These are phyloP conservation scores for Aureococcus anophagefferens DNA, from an alignment of 108 stramenopile species.

Conservation along the genomic window DNA sequence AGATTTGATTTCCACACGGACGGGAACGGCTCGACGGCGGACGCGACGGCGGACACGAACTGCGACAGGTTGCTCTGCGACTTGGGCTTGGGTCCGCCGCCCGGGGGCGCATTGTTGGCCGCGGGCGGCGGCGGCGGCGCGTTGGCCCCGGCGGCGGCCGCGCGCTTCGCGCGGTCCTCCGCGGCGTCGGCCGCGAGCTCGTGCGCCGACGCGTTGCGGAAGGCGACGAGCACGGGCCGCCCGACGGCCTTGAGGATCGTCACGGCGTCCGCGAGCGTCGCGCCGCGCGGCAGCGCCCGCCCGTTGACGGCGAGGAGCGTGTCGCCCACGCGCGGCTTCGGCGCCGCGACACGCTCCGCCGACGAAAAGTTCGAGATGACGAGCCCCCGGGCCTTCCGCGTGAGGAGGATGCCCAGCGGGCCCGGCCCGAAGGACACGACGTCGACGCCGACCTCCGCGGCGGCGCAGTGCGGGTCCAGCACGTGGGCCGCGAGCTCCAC, in stretches of 20 bases:
- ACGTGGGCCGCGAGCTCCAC: too few relatives aligned
- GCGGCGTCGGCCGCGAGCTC: background rate
- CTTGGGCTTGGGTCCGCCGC: too few relatives aligned
- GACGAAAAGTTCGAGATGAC: background rate
- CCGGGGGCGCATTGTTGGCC: too few relatives aligned
- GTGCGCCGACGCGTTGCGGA: background rate
- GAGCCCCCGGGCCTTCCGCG: background rate
- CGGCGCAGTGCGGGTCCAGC: too few relatives aligned
- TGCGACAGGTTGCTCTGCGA: too few relatives aligned
- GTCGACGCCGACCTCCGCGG: background rate
- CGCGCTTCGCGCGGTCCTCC: too few relatives aligned
- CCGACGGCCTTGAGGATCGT: background rate
- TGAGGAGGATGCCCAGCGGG: background rate
- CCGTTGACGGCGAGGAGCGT: slow-evolving; percentile 7
- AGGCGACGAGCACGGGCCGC: background rate
- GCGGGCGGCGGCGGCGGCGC: too few relatives aligned
- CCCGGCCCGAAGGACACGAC: background rate
- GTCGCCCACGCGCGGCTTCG: slow-evolving; percentile 2
- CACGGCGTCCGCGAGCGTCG: background rate
- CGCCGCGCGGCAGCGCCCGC: background rate
- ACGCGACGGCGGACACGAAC: too few relatives aligned
- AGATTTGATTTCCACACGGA: too few relatives aligned
- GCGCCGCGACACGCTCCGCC: too few relatives aligned
- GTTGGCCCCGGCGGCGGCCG: too few relatives aligned
- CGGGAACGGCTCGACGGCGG: too few relatives aligned